phyloP scores from a whole-genome alignment of 2,329 filamentous ascomycete species.

The Cytospora leucostoma region DNA sequence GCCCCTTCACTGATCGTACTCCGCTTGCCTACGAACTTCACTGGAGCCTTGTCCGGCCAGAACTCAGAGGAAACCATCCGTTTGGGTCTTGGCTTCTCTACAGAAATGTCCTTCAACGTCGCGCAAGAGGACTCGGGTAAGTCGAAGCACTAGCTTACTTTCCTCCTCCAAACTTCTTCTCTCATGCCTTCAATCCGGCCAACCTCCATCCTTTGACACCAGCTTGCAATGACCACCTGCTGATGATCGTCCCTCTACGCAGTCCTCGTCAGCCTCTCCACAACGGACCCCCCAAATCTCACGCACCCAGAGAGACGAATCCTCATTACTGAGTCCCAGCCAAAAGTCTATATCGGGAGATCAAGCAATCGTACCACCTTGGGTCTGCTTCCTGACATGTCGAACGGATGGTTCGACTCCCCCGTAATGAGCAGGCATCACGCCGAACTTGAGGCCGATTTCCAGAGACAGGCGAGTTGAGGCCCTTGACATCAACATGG shows the following conservation, averaged over 20 bases:
- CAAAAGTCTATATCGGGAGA: constrained; percentile 43
- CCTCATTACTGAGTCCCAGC: constrained; percentile 37
- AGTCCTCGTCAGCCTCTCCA: constrained; percentile 29
- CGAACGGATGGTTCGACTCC: constrained; percentile 69
- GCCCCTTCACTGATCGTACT: constrained; percentile 6
- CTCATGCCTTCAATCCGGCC: background rate
- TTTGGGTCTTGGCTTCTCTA: background rate
- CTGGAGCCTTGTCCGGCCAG: background rate
- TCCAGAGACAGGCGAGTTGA: constrained; percentile 46
- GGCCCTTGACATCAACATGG: background rate
- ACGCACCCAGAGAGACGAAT: constrained; percentile 29
- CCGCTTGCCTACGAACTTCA: constrained; percentile 2
- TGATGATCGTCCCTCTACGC: constrained; percentile 29
- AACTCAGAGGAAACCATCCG: background rate
- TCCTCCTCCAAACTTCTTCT: background rate
- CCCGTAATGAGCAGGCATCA: constrained; percentile 72
- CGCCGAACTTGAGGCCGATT: constrained; percentile 54
- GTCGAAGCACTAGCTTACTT: background rate
- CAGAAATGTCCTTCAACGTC: constrained; percentile 5
- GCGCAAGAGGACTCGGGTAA: constrained; percentile 16
- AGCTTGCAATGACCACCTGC: background rate
- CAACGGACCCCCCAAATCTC: constrained; percentile 16
- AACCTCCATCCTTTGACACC: background rate
- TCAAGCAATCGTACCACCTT: constrained; percentile 44
- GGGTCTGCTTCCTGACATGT: constrained; percentile 36